Evolutionary conservation across 1,284 basidiomycete species (phyloP).

Genomic region (Tilletiopsis washingtonensis): DNA sequence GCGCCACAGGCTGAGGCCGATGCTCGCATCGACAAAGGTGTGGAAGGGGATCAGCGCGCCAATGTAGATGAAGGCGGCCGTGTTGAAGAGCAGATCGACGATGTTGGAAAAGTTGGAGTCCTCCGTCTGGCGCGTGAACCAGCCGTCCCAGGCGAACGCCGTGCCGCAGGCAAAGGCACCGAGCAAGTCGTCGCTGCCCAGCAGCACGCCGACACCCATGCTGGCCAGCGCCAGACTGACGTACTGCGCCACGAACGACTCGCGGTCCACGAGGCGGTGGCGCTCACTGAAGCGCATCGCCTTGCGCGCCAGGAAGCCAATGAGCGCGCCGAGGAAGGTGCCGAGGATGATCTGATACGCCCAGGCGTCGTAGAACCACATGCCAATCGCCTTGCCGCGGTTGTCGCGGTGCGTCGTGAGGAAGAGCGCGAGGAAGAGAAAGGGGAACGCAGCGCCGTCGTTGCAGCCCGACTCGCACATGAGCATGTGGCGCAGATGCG

Average conservation of each 20-base stretch:
- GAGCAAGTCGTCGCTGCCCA: slow-evolving; percentile 45
- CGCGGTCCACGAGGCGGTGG: slow-evolving; percentile 83
- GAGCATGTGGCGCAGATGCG: slow-evolving; percentile 86
- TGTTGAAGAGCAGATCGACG: slow-evolving; percentile 65
- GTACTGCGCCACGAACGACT: slow-evolving; percentile 86
- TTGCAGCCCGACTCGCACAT: slow-evolving; percentile 87
- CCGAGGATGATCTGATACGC: slow-evolving; percentile 77
- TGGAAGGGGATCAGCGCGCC: slow-evolving; percentile 46
- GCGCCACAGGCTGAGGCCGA: slow-evolving; percentile 32
- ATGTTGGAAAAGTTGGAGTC: slow-evolving; percentile 79
- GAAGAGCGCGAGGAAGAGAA: slow-evolving; percentile 87
- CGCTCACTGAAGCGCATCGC: slow-evolving; percentile 91
- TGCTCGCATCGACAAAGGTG: slow-evolving; percentile 27
- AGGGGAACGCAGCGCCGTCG: slow-evolving; percentile 70
- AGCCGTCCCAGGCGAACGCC: slow-evolving; percentile 87
- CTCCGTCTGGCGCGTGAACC: slow-evolving; percentile 93
- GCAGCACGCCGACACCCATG: slow-evolving; percentile 54
- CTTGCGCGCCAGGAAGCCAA: slow-evolving; percentile 79
- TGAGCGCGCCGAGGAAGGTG: slow-evolving; percentile 65
- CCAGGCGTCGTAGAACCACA: slow-evolving; percentile 46
- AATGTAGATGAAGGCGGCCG: slow-evolving; percentile 46
- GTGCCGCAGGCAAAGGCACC: slow-evolving; percentile 88
- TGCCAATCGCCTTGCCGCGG: slow-evolving; percentile 55
- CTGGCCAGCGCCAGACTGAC: slow-evolving; percentile 73
- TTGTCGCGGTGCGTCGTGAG: slow-evolving; percentile 65